Percentiles rank a stretch among this genome's conserved stretches.
These are phyloP conservation scores for Boletus subparvulus DNA, from an alignment of 768 basidiomycete species.

Conservation along the genomic window DNA sequence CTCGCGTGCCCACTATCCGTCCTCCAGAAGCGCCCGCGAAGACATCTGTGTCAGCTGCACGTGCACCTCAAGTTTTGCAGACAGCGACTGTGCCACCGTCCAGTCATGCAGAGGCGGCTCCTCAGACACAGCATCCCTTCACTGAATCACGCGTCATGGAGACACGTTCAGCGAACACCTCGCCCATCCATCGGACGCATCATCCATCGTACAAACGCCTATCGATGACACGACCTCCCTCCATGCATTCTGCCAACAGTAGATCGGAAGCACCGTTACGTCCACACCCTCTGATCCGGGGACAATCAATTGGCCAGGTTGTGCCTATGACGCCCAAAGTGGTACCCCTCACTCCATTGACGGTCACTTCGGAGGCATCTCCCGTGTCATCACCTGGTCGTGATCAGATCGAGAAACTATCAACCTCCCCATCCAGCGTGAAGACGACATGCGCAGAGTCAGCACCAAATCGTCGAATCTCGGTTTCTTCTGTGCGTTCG, in stretches of 20 bases:
- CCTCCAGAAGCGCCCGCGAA: slow-evolving; percentile 26
- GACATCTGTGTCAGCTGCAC: slow-evolving; percentile 15
- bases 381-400: slow-evolving; percentile 41
- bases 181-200: slow-evolving; percentile 38
- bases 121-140: slow-evolving; percentile 17
- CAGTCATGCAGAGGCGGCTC: slow-evolving; percentile 10
- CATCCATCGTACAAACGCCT: slow-evolving; percentile 40
- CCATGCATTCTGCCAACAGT: slow-evolving; percentile 55
- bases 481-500: slow-evolving; percentile 60
- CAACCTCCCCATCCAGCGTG: slow-evolving; percentile 41
- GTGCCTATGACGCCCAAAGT: slow-evolving; percentile 40
- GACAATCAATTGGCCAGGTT: slow-evolving; percentile 58
- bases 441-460: slow-evolving; percentile 34
- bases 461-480: slow-evolving; percentile 45
- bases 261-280: slow-evolving; percentile 44
- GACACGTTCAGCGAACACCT: slow-evolving; percentile 41
- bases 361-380: slow-evolving; percentile 53
- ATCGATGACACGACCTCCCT: slow-evolving; percentile 57
- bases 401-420: slow-evolving; percentile 21
- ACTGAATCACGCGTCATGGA: slow-evolving; percentile 23
- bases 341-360: slow-evolving; percentile 56
- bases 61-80: slow-evolving; percentile 16
- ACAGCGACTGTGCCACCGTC: slow-evolving; percentile 12
- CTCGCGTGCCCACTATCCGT: slow-evolving; percentile 35
- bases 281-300: slow-evolving; percentile 77